Evolutionary conservation across 805 yeast species (phyloP).

Genomic region (Cyberlindnera mrakii): DNA sequence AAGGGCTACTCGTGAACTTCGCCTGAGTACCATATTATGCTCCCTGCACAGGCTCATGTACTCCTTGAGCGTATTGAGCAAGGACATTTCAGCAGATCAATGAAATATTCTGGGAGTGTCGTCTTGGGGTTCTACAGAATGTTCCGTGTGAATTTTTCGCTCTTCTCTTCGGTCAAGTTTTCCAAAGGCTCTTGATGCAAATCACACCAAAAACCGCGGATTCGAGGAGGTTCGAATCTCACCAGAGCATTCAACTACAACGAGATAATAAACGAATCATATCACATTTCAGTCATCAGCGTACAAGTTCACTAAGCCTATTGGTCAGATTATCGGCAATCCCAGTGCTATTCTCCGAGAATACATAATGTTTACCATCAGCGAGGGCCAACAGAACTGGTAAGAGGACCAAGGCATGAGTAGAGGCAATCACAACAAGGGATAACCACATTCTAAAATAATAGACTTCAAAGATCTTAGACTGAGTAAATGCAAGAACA

Average conservation of each 20-base stretch:
- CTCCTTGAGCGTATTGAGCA: not conserved
- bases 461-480: constrained; percentile 84
- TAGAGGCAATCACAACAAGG: constrained; percentile 66
- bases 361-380: constrained; percentile 55
- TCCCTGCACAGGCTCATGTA: not conserved
- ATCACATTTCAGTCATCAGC: not conserved
- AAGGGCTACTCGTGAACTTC: not conserved
- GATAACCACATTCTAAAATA: constrained; percentile 94
- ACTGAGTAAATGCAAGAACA: constrained; percentile 80
- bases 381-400: constrained; percentile 65
- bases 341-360: constrained; percentile 28
- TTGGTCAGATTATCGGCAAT: constrained; percentile 26
- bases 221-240: not conserved
- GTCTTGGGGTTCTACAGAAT: too few species aligned
- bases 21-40: not conserved
- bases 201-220: not conserved
- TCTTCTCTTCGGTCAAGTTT: too few species aligned
- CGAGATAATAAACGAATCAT: not conserved
- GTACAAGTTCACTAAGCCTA: constrained; percentile 11
- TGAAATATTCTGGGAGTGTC: too few species aligned
- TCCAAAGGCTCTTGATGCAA: too few species aligned
- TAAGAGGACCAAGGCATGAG: constrained; percentile 72
- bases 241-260: not conserved
- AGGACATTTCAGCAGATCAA: not conserved
- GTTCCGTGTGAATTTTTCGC: not conserved